These are phyloP conservation scores for Dryadomyces quercivorus DNA, from an alignment of 2,329 filamentous ascomycete genomes.

Conservation along the genomic window DNA sequence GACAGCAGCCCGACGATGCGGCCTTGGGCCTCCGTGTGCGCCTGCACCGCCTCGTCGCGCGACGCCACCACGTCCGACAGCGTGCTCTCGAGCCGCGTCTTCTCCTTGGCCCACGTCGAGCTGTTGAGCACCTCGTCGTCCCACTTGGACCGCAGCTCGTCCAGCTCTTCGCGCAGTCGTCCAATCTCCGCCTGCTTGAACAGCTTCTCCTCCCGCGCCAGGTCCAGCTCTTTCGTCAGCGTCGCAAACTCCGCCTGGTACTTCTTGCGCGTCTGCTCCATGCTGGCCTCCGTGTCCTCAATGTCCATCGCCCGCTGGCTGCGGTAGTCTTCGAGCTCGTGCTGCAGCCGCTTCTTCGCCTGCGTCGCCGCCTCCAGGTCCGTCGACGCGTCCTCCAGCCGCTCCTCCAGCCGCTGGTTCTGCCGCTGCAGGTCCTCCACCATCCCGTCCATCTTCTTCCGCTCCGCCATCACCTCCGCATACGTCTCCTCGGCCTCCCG, in stretches of 20 bases:
- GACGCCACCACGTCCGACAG: constrained; percentile 79
- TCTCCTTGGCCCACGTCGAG: constrained; percentile 97
- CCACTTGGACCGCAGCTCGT: constrained; percentile 92
- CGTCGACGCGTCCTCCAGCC: constrained; percentile 79
- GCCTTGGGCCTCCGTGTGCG: constrained; percentile 88
- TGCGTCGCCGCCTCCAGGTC: constrained; percentile 78
- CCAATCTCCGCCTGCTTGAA: constrained; percentile 81
- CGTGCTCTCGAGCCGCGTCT: constrained; percentile 79
- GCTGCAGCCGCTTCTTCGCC: constrained; percentile 86
- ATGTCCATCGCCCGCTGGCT: constrained; percentile 92
- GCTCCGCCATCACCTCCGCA: constrained; percentile 80
- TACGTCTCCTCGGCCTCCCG: constrained; percentile 86
- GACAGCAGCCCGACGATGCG: constrained; percentile 85
- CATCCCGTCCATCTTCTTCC: constrained; percentile 75
- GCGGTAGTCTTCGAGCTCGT: constrained; percentile 94
- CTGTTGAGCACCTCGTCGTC: constrained; percentile 96
- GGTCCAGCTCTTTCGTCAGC: constrained; percentile 81
- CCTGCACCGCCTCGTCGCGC: constrained; percentile 84
- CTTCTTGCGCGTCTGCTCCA: constrained; percentile 96
- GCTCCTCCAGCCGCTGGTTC: constrained; percentile 81
- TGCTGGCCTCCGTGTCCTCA: constrained; percentile 88
- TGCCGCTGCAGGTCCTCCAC: constrained; percentile 86
- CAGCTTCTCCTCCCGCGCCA: constrained; percentile 78
- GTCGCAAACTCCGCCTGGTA: constrained; percentile 89
- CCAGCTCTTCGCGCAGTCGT: constrained; percentile 85